These are phyloP conservation scores for Amanita polypyramis DNA, from an alignment of 768 basidiomycete species.

Conservation along the genomic window DNA sequence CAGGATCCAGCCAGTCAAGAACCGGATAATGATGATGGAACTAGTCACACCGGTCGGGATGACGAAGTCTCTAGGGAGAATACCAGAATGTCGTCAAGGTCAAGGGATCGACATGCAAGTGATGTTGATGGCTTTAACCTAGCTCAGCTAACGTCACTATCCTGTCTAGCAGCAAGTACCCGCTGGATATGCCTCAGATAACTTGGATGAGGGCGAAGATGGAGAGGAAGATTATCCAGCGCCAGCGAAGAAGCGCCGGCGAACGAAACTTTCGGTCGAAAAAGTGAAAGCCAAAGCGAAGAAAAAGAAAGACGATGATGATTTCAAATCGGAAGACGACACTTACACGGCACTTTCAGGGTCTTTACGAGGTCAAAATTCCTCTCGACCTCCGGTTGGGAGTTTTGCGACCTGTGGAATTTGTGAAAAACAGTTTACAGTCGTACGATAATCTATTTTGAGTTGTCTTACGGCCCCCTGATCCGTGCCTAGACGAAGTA, in stretches of 20 bases:
- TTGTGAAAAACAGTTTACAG: conserved; percentile 80
- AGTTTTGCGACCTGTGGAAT: conserved; percentile 72
- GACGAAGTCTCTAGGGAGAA: conserved; percentile 1
- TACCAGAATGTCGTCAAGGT: conserved; percentile 12
- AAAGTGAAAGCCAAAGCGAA: conserved; percentile 29
- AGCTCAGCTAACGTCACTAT: background rate
- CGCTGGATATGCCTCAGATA: conserved; percentile 57
- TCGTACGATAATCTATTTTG: conserved; percentile 42
- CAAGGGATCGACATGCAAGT: conserved; percentile 7
- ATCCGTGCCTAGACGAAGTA: conserved; percentile 62
- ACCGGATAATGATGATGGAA: conserved; percentile 1
- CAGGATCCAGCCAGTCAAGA: conserved; percentile 29
- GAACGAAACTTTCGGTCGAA: conserved; percentile 34
- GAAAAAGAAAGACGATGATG: conserved; percentile 36
- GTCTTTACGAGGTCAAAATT: conserved; percentile 26
- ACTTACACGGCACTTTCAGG: conserved; percentile 59
- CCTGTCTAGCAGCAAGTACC: conserved; percentile 14
- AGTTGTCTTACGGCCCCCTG: background rate
- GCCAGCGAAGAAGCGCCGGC: conserved; percentile 46
- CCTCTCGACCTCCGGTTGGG: conserved; percentile 58
- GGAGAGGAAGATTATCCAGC: conserved; percentile 16
- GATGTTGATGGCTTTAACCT: background rate
- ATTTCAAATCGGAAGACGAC: conserved; percentile 51
- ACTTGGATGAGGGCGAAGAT: conserved; percentile 52
- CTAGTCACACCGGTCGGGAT: background rate